These are phyloP conservation scores for Amylocystis lapponica DNA, from an alignment of 768 basidiomycete genomes.

Conservation along the genomic window DNA sequence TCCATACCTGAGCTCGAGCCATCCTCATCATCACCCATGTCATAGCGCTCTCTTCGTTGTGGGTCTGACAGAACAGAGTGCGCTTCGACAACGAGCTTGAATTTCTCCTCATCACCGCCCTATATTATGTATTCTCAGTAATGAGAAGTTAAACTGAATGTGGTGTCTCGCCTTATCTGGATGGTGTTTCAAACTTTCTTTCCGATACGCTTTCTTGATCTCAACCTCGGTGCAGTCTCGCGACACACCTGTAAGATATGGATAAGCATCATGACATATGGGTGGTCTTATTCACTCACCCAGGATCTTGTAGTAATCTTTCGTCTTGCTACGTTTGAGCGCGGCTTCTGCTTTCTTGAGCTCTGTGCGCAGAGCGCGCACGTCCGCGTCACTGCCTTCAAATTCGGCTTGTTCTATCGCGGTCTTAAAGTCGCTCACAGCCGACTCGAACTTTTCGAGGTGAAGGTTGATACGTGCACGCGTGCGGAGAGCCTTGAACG, in stretches of 20 bases:
- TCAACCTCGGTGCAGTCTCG: constrained; percentile 62
- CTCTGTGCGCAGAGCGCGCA: constrained; percentile 55
- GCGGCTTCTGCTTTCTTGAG: constrained; percentile 77
- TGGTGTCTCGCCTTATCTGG: constrained; percentile 58
- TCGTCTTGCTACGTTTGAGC: constrained; percentile 83
- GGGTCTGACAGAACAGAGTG: constrained; percentile 80
- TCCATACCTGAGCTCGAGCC: constrained; percentile 34
- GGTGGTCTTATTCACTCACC: too few species aligned
- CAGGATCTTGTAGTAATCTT: constrained; percentile 85
- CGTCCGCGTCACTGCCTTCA: constrained; percentile 61
- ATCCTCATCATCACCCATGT: constrained; percentile 79
- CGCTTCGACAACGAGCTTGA: constrained; percentile 85
- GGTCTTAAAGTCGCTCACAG: constrained; percentile 72
- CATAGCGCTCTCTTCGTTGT: constrained; percentile 65
- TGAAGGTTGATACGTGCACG: constrained; percentile 75
- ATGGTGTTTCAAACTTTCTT: constrained; percentile 80
- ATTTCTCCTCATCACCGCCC: constrained; percentile 95
- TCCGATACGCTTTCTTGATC: constrained; percentile 88
- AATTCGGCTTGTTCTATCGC: constrained; percentile 67
- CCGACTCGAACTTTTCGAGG: constrained; percentile 67
- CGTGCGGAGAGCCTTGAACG: constrained; percentile 84
- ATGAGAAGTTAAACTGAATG: neutral
- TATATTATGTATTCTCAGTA: constrained; percentile 21
- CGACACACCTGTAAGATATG: constrained; percentile 31
- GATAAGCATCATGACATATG: neutral